Base-by-base conservation (phyloP, 306 rosid genomes). In the Medicago arabica region DNA sequence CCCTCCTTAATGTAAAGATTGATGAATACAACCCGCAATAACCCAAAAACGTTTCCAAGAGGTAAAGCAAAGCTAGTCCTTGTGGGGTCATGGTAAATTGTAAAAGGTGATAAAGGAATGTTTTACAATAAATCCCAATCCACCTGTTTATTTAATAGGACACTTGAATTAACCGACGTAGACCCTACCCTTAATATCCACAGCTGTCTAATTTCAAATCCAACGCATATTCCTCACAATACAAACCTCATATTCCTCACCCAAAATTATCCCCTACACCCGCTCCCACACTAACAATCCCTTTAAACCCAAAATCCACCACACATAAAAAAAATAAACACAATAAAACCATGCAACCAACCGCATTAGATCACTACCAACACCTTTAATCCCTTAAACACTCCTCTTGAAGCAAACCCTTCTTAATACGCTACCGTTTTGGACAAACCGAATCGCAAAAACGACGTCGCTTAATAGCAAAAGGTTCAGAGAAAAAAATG, bases 391-490 rank as follows among this genome's bases (percentile, higher is more conserved):
- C 19, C 16, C 43, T 51, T 67, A 21, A 21, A 16, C 28, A 39
- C 61, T 38, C 47, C 62, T 17, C 70, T 18, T 40, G 58, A 72
- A 58, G 59, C 58, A 54, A 59, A 67, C 67, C 19, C n/a, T 0
- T 16, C 10, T 0, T 0, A 36, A 72, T 34, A 75, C 80, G 81
- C 11, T 77, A 77, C 0, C 79, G 81, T 64, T 69, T 57, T 53
- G 1, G 5, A 17, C 17, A 6, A 38, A 25, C 43, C 23, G 53
- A 61, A 39, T 12, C 55, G 3, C 7, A 0, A 67, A 81, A 77
- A 84, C 88, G 88, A 69, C 88, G 85, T 77, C 81, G 85, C 34
- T 9, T 34, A 31, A 50, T 18, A 17, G n/a, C 58, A 3, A 15
- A 39, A 10, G 65, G 46, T 28, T 67, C 13, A 44, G 21, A 60